Evolutionary conservation across 495 filamentous ascomycete species (phyloP), one percentile per base, ranked within the genome.

Genomic region (Penicillium egyptiacum): DNA sequence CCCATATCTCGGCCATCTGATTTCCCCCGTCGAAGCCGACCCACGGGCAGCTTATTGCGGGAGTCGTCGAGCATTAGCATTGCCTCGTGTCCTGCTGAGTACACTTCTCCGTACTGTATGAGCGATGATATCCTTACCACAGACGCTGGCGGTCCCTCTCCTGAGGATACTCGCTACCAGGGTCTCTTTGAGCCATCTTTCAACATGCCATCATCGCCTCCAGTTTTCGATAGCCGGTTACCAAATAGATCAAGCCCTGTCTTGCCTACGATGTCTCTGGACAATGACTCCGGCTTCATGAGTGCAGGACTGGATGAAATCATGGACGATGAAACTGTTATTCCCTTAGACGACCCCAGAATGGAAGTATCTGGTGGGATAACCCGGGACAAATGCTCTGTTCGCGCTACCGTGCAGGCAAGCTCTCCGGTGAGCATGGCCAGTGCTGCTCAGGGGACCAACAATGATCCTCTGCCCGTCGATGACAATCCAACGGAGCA

Each of bases 231-330:
- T 50, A 70, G 57, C 72, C 80, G 56, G 76, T 81, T 75, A 70
- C 85, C 60, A 23, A 69, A 60, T 56, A 79, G 85, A 30, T 93
- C 90, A 3, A 96, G 90, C 59, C 90, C 90, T 6, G 77, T 84
- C 22, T 75, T 93, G 37, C 88, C 90, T 9, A 75, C 81, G 9
- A 78, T 90, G 74, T 74, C 77, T 7, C 71, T 79, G 37, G 76
- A 80, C 54, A 75, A 80, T 12, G 90, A 95, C 67, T 92, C 88
- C 10, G 88, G 88, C 0, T 92, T 91, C 63, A 89, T 91, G 87
- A 92, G 88, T 70, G 87, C 83, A 7, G 80, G 81, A 0, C 66
- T 89, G 14, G 85, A 89, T 19, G 84, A 90, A 10, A 66, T 78
- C 16, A 62, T 83, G 33, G 75, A 81, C 50, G 78, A 82, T 35